Base-by-base conservation (phyloP, 2,329 filamentous ascomycete genomes). In the Botryotinia calthae region DNA sequence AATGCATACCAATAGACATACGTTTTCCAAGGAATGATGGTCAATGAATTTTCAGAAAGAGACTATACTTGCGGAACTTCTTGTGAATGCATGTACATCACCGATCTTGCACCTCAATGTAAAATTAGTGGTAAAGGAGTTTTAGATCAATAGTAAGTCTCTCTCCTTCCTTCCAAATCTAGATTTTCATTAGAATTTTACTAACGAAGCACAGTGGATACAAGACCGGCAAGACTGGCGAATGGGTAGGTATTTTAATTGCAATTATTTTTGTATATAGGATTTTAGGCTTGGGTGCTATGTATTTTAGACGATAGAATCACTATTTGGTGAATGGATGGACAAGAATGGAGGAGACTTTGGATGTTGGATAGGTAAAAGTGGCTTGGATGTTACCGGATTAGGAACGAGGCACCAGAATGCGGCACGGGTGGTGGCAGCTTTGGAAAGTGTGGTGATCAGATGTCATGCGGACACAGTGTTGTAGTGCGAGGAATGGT, bases 1-100 rank as follows among this genome's bases (percentile, higher is more conserved):
- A 46, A 70, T 40, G 31, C 22, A 62, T 61, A 61, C 8, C 22
- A 72, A 48, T n/a, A 85, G 82, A 85, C 86, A 59, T 97, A 95
- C 78, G 93, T 97, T 5, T 97, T 97, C 80, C 89, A 95, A 79
- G 93, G 93, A 22, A 96, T 97, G 93, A 96, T 97, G 93, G 90
- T 95, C 70, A 97, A 96, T 79, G 93, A 97, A 83, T 96, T 97
- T 80, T 84, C 84, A 1, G 76, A 87, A 28, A 85, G 92, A 22
- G 86, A 84, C 4, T 97, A 93, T 81, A 80, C 82, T 5, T 95
- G 93, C 79, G 83, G 73, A 1, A 71, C 72, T 31, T 31, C 75
- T 58, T 82, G 85, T 75, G 82, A 81, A 0, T 97, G 93, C 83
- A 91, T 93, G 88, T 96, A 91, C 81, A 82, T 86, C 54, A 91